Evolutionary conservation across 805 yeast genomes (phyloP).

Genomic region (Osmozyma mogii): DNA sequence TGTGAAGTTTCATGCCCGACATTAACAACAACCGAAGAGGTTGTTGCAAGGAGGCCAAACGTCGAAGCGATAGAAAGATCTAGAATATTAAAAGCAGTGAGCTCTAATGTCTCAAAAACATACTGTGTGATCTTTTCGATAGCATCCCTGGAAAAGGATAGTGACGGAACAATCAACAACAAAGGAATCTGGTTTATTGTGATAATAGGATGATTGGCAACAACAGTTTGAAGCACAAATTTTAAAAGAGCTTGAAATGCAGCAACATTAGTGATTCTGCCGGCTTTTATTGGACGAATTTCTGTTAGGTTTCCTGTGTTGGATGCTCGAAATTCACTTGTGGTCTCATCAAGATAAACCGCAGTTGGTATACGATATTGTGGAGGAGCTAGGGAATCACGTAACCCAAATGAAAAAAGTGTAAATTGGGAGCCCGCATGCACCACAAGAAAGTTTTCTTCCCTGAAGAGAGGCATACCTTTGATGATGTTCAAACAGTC

Average conservation of each 20-base stretch:
- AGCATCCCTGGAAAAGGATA: constrained; percentile 58
- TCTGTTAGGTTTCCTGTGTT: constrained; percentile 26
- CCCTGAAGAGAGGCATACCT: constrained; percentile 40
- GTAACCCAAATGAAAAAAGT: constrained; percentile 73
- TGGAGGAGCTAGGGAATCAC: constrained; percentile 68
- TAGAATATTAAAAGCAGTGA: constrained; percentile 63
- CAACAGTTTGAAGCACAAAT: constrained; percentile 32
- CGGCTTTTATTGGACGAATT: constrained; percentile 56
- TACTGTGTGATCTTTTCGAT: constrained; percentile 67
- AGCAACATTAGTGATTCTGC: constrained; percentile 56
- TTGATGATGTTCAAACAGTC: too few species aligned
- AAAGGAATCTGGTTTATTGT: constrained; percentile 65
- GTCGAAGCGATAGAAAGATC: constrained; percentile 63
- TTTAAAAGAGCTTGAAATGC: constrained; percentile 63
- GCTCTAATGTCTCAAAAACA: constrained; percentile 63
- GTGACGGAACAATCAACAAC: constrained; percentile 53
- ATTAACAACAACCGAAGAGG: constrained; percentile 70
- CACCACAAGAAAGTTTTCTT: constrained; percentile 45
- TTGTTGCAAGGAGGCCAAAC: constrained; percentile 62
- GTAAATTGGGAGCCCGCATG: constrained; percentile 77
- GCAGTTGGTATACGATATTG: constrained; percentile 67
- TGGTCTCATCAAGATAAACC: constrained; percentile 45
- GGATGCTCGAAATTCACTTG: constrained; percentile 29
- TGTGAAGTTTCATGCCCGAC: constrained; percentile 73
- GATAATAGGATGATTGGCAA: constrained; percentile 31